Conservation (phyloP, 179 eudicot species). For the Drosera spatulata region DNA sequence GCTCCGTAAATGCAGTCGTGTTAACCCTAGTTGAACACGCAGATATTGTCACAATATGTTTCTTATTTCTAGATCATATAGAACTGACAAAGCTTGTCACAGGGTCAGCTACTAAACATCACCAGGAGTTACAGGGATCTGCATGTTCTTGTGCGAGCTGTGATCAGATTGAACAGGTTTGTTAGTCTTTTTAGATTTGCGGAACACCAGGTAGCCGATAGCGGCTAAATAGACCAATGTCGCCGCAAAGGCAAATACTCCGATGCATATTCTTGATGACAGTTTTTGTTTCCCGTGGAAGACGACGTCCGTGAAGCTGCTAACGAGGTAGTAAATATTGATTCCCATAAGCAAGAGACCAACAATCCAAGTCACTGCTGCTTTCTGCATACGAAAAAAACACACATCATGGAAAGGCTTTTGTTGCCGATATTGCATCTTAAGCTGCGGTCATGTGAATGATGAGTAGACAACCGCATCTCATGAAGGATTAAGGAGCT, state of each 20-base stretch:
- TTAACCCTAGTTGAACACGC: too few species aligned
- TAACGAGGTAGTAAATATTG: conserved; percentile 47
- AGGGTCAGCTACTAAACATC: too few species aligned
- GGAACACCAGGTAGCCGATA: conserved; percentile 37
- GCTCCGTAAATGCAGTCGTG: too few species aligned
- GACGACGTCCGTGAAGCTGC: conserved; percentile 37
- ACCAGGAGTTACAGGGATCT: too few species aligned
- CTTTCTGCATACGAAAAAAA: conserved; percentile 20
- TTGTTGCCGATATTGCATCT: background rate
- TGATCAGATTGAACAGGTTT: too few species aligned
- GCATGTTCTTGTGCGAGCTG: too few species aligned
- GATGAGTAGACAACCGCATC: too few species aligned
- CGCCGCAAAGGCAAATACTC: conserved; percentile 36
- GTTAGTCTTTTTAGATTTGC: conserved; percentile 10
- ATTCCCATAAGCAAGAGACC: conserved; percentile 48
- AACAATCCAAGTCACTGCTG: conserved; percentile 37
- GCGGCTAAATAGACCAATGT: conserved; percentile 31
- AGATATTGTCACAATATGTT: too few species aligned
- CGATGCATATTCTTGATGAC: conserved; percentile 38
- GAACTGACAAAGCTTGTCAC: too few species aligned
- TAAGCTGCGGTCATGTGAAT: background rate
- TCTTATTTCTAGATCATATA: too few species aligned
- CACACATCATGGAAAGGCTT: background rate
- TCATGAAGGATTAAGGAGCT: too few species aligned
- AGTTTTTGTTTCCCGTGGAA: conserved; percentile 32